Base-by-base conservation (phyloP, 2,329 filamentous ascomycete genomes). In the Fusarium sp. region DNA sequence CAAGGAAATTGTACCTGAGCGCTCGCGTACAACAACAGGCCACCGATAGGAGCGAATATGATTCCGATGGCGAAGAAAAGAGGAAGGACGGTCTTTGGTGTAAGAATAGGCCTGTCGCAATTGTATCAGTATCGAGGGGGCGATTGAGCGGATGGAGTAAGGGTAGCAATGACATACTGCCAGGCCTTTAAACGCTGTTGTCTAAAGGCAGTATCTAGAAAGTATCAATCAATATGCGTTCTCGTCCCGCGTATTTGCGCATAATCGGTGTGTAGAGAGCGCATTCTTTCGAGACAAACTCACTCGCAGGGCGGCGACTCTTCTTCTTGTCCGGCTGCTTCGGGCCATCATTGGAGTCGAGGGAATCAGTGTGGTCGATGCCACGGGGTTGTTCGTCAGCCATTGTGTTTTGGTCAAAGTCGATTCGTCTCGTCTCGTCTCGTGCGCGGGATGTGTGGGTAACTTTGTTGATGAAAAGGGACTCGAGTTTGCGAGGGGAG, bases 171-270 rank as follows among this genome's bases (percentile, higher is more conserved):
- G 18, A 76, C 93, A 82, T 85, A 97, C 91, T 99, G 96, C 96
- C 96, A 99, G 84, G 96, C 96, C 83, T 98, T 98, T 81, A 99
- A 83, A 78, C 96, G 90, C 82, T 99, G 96, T 80, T 99, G 96
- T 75, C 96, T 89, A 79, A 98, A 99, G 13, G 96, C 96, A 63
- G 95, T 98, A 83, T 98, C 93, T 97, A 77, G 65, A 39, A 59
- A 52, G 21, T 45, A 51, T 39, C 21, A 66, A 60, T 78, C 59
- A 77, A 68, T 48, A 53, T 50, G 39, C 19, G 21, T 60, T 28
- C 39, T 53, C 19, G 21, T 18, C 25, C n/a, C 18, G 11, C 25
- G 42, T 31, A 50, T 16, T 21, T 19, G 61, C 53, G 62, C 30
- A 37, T 58, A 6, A 11, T 16, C 13, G 21, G 19, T n/a, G 26